These are phyloP conservation scores for Suhomyces ambrosiae DNA, from an alignment of 1,139 yeast genomes.

Conservation along the genomic window DNA sequence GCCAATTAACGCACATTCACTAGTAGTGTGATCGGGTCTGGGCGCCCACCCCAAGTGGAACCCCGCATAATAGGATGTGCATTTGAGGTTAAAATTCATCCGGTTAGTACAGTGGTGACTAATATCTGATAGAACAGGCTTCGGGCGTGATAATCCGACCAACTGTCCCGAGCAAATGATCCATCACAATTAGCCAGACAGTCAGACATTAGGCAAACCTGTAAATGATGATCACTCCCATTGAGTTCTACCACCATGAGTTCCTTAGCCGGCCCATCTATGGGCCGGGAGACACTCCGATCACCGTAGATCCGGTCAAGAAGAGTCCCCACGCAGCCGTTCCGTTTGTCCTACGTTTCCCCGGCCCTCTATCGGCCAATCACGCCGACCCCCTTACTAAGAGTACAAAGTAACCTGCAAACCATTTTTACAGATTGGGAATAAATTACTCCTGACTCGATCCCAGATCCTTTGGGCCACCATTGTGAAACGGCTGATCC, in stretches of 20 bases:
- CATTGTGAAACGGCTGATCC: no score
- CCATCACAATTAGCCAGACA: no score
- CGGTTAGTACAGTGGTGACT: not conserved
- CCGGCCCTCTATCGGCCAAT: conserved; percentile 4
- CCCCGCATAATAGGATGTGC: no score
- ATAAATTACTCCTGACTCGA: not conserved
- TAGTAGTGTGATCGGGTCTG: no score
- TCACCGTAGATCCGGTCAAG: not conserved
- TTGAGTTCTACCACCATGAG: no score
- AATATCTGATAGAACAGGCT: not conserved
- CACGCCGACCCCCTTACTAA: conserved; percentile 1
- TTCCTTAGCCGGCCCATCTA: not conserved
- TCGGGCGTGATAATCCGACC: not conserved
- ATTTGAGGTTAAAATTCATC: no score
- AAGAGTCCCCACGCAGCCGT: not conserved
- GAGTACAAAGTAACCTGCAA: not conserved
- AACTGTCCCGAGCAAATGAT: not conserved
- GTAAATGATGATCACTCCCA: no score
- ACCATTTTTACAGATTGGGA: not conserved
- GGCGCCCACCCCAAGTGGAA: conserved; percentile 2
- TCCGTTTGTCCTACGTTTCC: conserved; percentile 7
- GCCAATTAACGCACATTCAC: no score
- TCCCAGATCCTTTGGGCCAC: no score
- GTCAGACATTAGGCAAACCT: no score
- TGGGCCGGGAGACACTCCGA: not conserved